Evolutionary conservation across 441 rosid species (phyloP).

Genomic region (Eruca vesicaria): DNA sequence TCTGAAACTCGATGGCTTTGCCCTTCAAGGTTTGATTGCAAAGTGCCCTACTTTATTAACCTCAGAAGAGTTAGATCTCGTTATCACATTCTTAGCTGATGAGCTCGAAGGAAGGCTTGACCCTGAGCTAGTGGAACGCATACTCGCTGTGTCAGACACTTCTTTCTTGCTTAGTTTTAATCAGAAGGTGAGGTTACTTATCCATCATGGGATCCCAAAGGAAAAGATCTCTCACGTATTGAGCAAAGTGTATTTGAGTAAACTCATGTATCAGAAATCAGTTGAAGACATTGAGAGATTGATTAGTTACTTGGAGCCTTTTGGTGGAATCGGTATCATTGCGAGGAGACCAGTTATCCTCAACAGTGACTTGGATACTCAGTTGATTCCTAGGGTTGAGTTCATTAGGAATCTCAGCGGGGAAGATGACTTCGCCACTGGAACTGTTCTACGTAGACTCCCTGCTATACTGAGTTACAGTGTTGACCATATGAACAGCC

Average conservation of each 20-base stretch:
- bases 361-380: slow-evolving; percentile 58
- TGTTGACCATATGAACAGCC: slow-evolving; percentile 51
- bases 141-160: slow-evolving; percentile 45
- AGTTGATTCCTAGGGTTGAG: slow-evolving; percentile 60
- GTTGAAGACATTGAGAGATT: slow-evolving; percentile 57
- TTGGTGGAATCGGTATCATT: slow-evolving; percentile 59
- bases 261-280: slow-evolving; percentile 55
- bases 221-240: slow-evolving; percentile 59
- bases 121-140: slow-evolving; percentile 52
- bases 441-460: slow-evolving; percentile 51
- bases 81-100: slow-evolving; percentile 43
- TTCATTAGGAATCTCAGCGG: slow-evolving; percentile 59
- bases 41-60: slow-evolving; percentile 50
- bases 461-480: slow-evolving; percentile 66
- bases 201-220: slow-evolving; percentile 44
- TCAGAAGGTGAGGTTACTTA: slow-evolving; percentile 53
- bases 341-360: slow-evolving; percentile 58
- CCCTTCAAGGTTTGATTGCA: slow-evolving; percentile 49
- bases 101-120: slow-evolving; percentile 49
- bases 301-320: slow-evolving; percentile 50
- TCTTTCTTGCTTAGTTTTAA: slow-evolving; percentile 58
- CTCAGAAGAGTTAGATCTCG: slow-evolving; percentile 47
- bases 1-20: slow-evolving; percentile 44
- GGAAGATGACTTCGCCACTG: slow-evolving; percentile 57
- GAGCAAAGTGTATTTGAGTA: slow-evolving; percentile 53